A percentile compares a stretch with the other conserved stretches of the same genome.
phyloP scores from a whole-genome alignment of 345 rosid species.

The Populus tremula region DNA sequence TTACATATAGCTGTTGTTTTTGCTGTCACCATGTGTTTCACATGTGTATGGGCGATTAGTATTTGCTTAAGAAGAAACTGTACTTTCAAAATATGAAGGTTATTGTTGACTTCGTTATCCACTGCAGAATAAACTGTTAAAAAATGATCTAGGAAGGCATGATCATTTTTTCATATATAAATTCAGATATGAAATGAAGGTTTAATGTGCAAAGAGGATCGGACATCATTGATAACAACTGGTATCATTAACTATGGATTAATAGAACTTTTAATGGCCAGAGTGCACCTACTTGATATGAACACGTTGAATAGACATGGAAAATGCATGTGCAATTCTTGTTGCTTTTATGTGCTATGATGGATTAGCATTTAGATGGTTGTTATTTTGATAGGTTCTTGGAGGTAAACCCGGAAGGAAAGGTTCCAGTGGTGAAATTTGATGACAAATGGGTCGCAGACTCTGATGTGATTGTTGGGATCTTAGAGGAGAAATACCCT shows the following conservation, averaged over 20 bases:
- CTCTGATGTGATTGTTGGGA: constrained; percentile 74
- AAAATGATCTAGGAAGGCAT: background rate
- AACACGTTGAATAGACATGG: background rate
- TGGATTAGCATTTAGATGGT: background rate
- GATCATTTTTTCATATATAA: background rate
- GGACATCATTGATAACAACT: background rate
- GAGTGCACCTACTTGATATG: background rate
- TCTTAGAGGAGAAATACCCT: constrained; percentile 83
- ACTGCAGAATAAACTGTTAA: background rate
- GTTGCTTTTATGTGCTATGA: background rate
- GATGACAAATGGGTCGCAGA: constrained; percentile 84
- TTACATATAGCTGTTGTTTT: background rate
- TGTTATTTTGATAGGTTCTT: constrained; percentile 49
- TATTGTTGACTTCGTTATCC: background rate
- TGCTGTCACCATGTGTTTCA: background rate
- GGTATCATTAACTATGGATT: background rate
- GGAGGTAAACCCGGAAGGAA: constrained; percentile 78
- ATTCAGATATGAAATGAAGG: background rate
- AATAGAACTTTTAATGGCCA: background rate
- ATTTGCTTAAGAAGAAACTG: background rate
- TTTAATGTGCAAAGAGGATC: background rate
- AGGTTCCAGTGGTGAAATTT: constrained; percentile 70
- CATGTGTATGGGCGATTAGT: too few relatives aligned
- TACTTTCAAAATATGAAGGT: background rate
- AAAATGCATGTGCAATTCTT: background rate